These are phyloP conservation scores for Acacia pycnantha DNA, from an alignment of 331 rosid genomes.

Conservation along the genomic window DNA sequence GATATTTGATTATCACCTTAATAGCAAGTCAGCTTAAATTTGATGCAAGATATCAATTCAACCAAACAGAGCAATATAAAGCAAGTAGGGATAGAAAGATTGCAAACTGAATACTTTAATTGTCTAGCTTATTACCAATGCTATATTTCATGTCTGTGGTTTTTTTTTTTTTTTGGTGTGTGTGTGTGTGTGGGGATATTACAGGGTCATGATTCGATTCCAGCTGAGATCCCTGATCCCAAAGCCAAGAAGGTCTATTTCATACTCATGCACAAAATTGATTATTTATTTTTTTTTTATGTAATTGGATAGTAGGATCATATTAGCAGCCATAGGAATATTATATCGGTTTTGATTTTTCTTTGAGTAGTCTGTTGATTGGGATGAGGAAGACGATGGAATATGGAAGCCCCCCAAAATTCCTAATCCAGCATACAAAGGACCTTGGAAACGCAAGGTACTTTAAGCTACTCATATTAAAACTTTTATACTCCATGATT, in stretches of 20 bases:
- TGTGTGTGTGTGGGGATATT: constrained; percentile 20
- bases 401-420: constrained; percentile 75
- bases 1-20: neutral
- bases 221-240: constrained; percentile 80
- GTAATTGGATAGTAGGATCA: constrained; percentile 18
- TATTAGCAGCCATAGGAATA: neutral
- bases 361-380: constrained; percentile 60
- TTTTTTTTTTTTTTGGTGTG: no score
- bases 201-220: constrained; percentile 71
- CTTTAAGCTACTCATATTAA: constrained; percentile 18
- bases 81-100: neutral
- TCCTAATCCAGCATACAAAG: constrained; percentile 83
- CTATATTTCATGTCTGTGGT: neutral
- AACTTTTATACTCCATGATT: constrained; percentile 19
- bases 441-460: constrained; percentile 95
- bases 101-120: neutral
- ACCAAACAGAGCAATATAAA: neutral
- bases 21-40: neutral
- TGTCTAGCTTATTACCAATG: neutral
- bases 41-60: neutral
- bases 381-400: constrained; percentile 88
- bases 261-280: constrained; percentile 9
- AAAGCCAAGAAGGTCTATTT: constrained; percentile 71
- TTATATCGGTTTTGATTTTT: constrained; percentile 18
- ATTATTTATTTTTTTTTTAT: neutral